These are phyloP conservation scores for Yamadazyma trypodendri DNA, from an alignment of 1,139 yeast species.

Conservation along the genomic window DNA sequence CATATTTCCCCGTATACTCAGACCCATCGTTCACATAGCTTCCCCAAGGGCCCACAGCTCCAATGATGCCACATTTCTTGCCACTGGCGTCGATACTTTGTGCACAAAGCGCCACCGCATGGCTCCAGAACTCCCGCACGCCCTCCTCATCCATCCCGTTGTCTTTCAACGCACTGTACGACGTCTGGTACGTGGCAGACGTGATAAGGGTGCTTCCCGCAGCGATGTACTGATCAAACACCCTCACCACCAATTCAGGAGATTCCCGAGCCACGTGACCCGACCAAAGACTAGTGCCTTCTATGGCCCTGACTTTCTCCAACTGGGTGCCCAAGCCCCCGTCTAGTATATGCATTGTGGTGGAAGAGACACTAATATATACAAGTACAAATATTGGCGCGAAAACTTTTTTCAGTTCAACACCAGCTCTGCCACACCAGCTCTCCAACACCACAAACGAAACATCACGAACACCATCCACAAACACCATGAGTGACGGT, in stretches of 20 bases:
- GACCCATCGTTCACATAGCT: slow-evolving; percentile 63
- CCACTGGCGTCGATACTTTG: not conserved
- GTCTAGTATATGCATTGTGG: slow-evolving; percentile 23
- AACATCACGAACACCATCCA: not conserved
- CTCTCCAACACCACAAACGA: not conserved
- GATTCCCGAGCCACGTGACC: slow-evolving; percentile 50
- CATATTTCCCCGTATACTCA: slow-evolving; percentile 66
- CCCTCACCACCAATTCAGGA: slow-evolving; percentile 45
- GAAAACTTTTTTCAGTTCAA: too few relatives aligned
- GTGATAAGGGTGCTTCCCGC: slow-evolving; percentile 58
- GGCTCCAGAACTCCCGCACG: slow-evolving; percentile 28
- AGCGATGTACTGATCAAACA: slow-evolving; percentile 51
- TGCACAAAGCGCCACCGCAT: slow-evolving; percentile 24
- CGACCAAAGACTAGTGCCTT: slow-evolving; percentile 51
- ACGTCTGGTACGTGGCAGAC: slow-evolving; percentile 66
- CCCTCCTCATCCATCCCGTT: slow-evolving; percentile 18
- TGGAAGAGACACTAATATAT: not conserved
- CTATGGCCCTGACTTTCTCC: slow-evolving; percentile 17
- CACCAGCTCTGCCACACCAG: too few relatives aligned
- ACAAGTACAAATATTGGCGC: too few relatives aligned
- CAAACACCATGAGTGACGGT: slow-evolving; percentile 8
- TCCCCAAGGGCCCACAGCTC: slow-evolving; percentile 75
- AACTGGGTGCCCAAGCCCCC: slow-evolving; percentile 35
- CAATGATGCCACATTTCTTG: slow-evolving; percentile 19
- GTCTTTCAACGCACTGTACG: slow-evolving; percentile 28